These are phyloP conservation scores for Fusarium ramigenum DNA, from an alignment of 2,329 filamentous ascomycete species.

Conservation along the genomic window DNA sequence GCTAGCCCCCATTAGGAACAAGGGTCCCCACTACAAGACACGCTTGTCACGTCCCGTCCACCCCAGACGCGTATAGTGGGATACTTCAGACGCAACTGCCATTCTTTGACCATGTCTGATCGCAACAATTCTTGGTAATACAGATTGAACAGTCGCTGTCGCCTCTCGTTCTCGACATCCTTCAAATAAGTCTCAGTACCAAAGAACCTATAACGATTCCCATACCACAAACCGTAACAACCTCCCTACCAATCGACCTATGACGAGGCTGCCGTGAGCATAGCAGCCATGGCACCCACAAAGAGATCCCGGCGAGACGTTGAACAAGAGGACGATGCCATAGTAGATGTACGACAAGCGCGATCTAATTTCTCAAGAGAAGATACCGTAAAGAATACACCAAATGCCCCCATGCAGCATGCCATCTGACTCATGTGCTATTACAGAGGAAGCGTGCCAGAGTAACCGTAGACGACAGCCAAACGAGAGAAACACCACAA, in stretches of 20 bases:
- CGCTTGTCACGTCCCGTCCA: constrained; percentile 27
- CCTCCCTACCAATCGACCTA: neutral
- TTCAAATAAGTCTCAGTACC: neutral
- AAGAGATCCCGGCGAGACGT: constrained; percentile 56
- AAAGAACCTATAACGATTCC: neutral
- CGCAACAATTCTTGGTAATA: neutral
- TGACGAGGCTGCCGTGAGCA: constrained; percentile 19
- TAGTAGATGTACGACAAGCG: constrained; percentile 51
- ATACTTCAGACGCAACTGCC: neutral
- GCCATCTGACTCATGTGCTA: neutral
- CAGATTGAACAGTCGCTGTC: neutral
- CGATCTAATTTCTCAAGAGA: constrained; percentile 53
- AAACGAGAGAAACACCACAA: constrained; percentile 19
- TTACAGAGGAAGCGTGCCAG: constrained; percentile 48
- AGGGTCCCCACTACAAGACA: constrained; percentile 11
- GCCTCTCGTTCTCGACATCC: neutral
- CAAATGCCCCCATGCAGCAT: neutral
- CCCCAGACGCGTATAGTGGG: constrained; percentile 38
- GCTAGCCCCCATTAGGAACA: constrained; percentile 22
- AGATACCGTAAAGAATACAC: constrained; percentile 50
- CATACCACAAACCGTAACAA: neutral
- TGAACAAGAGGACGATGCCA: constrained; percentile 49
- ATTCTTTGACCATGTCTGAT: neutral
- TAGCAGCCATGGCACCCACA: constrained; percentile 41
- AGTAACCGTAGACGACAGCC: constrained; percentile 42